Evolutionary conservation across 2,329 filamentous ascomycete species (phyloP).

Genomic region (Sarocladiaceae sp.): DNA sequence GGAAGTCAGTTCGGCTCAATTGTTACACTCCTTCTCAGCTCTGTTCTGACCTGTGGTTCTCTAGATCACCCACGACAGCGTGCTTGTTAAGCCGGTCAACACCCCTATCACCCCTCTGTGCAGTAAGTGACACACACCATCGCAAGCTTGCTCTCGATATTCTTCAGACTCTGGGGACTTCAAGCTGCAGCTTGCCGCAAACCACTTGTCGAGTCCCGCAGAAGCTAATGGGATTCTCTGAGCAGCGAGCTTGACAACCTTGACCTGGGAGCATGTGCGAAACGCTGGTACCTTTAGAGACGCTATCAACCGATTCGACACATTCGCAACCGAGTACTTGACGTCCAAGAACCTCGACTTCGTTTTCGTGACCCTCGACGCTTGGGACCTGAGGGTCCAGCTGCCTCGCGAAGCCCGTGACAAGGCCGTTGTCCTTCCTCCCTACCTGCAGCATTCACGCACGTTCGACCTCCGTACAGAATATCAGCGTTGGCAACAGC

Average conservation of each 20-base stretch:
- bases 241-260: slow-evolving; percentile 88
- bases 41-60: slow-evolving; percentile 14
- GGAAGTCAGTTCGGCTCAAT: slow-evolving; percentile 61
- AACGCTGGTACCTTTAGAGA: slow-evolving; percentile 97
- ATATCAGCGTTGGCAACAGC: slow-evolving; percentile 97
- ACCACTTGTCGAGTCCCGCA: not conserved
- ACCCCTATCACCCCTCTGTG: slow-evolving; percentile 97
- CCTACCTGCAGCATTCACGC: slow-evolving; percentile 95
- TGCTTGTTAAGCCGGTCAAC: slow-evolving; percentile 97
- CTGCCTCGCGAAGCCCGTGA: slow-evolving; percentile 95
- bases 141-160: not conserved
- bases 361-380: slow-evolving; percentile 96
- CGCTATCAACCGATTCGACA: slow-evolving; percentile 90
- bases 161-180: not conserved
- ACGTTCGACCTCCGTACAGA: slow-evolving; percentile 96
- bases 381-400: slow-evolving; percentile 97
- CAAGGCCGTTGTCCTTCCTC: slow-evolving; percentile 93
- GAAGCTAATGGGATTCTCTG: slow-evolving; percentile 7
- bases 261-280: slow-evolving; percentile 98
- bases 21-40: slow-evolving; percentile 11
- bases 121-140: slow-evolving; percentile 67
- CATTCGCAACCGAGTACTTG: slow-evolving; percentile 88
- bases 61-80: slow-evolving; percentile 90
- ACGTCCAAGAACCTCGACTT: slow-evolving; percentile 91
- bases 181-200: not conserved